A percentile compares a stretch with the other conserved stretches of the same genome.
Conservation (phyloP, 148 eudicot species). For the Cornus kousa region DNA sequence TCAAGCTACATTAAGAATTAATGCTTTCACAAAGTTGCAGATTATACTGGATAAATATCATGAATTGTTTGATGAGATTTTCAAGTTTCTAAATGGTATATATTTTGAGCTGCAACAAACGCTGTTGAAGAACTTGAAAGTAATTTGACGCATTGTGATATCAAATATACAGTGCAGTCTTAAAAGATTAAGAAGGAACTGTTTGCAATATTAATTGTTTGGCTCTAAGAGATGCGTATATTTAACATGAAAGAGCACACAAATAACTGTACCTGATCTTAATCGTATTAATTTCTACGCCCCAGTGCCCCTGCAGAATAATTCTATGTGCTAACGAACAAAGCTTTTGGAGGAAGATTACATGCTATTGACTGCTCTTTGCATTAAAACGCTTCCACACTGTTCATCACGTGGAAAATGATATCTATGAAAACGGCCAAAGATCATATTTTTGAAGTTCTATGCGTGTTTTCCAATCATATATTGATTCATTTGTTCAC, state of each 20-base stretch:
- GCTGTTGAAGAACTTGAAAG: neutral
- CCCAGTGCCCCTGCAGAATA: neutral
- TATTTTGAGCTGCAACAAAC: too few species aligned
- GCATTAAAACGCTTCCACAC: neutral
- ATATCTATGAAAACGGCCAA: neutral
- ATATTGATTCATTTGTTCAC: slow-evolving; percentile 12
- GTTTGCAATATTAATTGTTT: too few species aligned
- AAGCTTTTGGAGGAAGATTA: neutral
- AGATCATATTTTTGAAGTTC: neutral
- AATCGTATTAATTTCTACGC: neutral
- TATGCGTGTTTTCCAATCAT: neutral
- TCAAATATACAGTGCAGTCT: neutral
- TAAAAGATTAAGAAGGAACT: neutral
- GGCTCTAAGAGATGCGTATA: neutral
- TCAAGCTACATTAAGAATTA: neutral
- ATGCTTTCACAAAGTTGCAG: neutral
- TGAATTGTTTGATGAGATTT: neutral
- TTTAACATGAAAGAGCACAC: neutral
- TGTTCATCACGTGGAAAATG: neutral
- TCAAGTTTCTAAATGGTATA: neutral
- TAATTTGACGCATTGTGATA: too few species aligned
- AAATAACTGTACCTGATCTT: neutral
- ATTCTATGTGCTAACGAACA: neutral
- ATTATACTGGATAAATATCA: neutral
- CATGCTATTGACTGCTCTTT: neutral